phyloP scores from a whole-genome alignment of 2,329 filamentous ascomycete species.

The Leptographium radiaticola region DNA sequence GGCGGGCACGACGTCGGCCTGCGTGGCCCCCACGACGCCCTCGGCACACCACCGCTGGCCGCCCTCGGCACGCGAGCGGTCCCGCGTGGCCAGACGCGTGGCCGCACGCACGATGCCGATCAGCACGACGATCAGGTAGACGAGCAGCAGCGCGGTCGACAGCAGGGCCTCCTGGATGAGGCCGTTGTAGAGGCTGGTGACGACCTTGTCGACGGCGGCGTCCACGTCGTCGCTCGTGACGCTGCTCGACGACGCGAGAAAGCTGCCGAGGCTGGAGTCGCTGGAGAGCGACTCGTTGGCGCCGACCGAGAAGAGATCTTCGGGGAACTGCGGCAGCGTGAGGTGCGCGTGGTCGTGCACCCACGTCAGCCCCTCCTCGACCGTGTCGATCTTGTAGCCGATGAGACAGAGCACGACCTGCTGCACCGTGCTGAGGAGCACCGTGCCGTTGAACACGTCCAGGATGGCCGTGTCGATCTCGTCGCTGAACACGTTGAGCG shows the following conservation, averaged over 20 bases:
- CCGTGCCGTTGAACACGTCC: conserved; percentile 66
- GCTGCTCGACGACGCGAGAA: conserved; percentile 64
- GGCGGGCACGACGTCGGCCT: background rate
- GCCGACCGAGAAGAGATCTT: conserved; percentile 73
- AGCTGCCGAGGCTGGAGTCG: conserved; percentile 48
- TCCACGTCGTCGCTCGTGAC: conserved; percentile 72
- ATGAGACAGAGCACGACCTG: conserved; percentile 81
- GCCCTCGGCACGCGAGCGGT: conserved; percentile 48
- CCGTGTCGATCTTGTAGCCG: conserved; percentile 67
- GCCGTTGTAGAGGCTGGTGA: conserved; percentile 49
- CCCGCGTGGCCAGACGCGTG: conserved; percentile 43
- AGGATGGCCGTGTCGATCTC: conserved; percentile 65
- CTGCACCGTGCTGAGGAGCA: conserved; percentile 64
- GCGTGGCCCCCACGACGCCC: background rate
- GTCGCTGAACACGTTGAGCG: conserved; percentile 69
- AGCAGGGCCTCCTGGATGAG: conserved; percentile 72
- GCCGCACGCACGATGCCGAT: conserved; percentile 58
- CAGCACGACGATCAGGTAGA: conserved; percentile 69
- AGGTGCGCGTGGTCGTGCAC: conserved; percentile 78
- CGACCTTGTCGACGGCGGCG: conserved; percentile 58
- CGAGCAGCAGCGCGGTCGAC: conserved; percentile 55
- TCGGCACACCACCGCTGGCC: conserved; percentile 25
- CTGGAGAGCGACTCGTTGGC: conserved; percentile 48
- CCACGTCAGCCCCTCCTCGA: conserved; percentile 89
- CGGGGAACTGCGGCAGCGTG: conserved; percentile 61